Base-by-base conservation (phyloP, 2,329 filamentous ascomycete genomes). In the Myriosclerotinia duriaeana region DNA sequence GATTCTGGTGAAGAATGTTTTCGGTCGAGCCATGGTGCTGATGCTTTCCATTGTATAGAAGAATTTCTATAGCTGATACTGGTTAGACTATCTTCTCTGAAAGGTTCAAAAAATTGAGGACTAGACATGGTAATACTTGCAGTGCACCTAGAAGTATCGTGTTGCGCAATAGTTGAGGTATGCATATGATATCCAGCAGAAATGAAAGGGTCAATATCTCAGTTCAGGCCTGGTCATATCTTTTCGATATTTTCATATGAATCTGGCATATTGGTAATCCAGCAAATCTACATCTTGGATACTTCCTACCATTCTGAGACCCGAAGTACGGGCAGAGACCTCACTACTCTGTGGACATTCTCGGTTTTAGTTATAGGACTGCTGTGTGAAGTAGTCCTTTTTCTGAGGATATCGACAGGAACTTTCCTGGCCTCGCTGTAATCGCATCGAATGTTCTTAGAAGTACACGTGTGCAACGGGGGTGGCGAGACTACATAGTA, bases 381-480 rank as follows among this genome's bases (percentile, higher is more conserved):
- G 14, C 3, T 6, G 14, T 44, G 52, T 20, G 36, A 46, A 14
- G 34, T 6, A 55, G 12, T 17, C 40, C 22, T 55, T 36, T 52
- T 34, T 30, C 40, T 52, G 9, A 40, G 20, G 5, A 36, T 17
- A 54, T 44, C 30, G 50, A 15, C 15, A 34, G 50, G n/a, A 46
- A 46, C 38, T 15, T 48, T 40, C 17, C 12, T 58, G 20, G 46
- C 42, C 58, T 52, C 46, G 7, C 58, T 61, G 36, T 52, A 52
- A 61, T 52, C 46, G n/a, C 20, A 44, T 38, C 40, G 20, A 38
- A 50, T n/a, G 4, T 38, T 36, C 11, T 52, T 52, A n/a, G 34
- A 61, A 9, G 46, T 38, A 34, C 46, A 61, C 42, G 17, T 14
- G 34, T 20, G n/a, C 56, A 50, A 52, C 20, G 12, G 58, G 58